phyloP scores from a whole-genome alignment of 1,139 yeast genomes.

The Geotrichum carabidarum region DNA sequence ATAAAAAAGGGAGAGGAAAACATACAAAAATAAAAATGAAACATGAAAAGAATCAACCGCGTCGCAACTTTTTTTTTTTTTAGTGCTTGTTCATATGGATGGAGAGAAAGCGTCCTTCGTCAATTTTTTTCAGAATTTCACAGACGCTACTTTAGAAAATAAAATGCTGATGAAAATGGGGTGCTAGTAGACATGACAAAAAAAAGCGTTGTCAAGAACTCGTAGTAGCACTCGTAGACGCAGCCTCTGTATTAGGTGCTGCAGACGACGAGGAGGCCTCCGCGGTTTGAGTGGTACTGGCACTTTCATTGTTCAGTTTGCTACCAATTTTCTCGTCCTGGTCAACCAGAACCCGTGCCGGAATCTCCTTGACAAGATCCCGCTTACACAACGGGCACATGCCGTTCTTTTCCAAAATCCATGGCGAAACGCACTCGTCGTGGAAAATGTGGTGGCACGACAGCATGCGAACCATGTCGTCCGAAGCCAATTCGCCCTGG shows the following conservation, averaged over 20 bases:
- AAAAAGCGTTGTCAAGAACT: not conserved
- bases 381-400: slow-evolving; percentile 17
- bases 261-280: not conserved
- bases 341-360: slow-evolving; percentile 31
- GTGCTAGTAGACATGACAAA: too few species aligned
- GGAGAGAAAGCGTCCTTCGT: too few species aligned
- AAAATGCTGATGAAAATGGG: too few species aligned
- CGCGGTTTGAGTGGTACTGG: not conserved
- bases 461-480: slow-evolving; percentile 15
- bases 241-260: not conserved
- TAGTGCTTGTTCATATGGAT: too few species aligned
- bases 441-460: slow-evolving; percentile 19
- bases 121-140: too few species aligned
- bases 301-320: not conserved
- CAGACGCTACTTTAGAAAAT: too few species aligned
- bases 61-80: too few species aligned
- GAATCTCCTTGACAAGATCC: slow-evolving; percentile 14
- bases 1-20: not conserved
- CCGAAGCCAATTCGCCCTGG: slow-evolving; percentile 9
- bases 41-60: not conserved
- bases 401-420: slow-evolving; percentile 14
- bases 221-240: not conserved
- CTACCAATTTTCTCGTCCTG: slow-evolving; percentile 36
- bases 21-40: not conserved
- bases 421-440: slow-evolving; percentile 16